Evolutionary conservation across 441 rosid genomes (phyloP), one percentile per base, ranked within the genome.

Genomic region (Cnidoscolus chayamansa): DNA sequence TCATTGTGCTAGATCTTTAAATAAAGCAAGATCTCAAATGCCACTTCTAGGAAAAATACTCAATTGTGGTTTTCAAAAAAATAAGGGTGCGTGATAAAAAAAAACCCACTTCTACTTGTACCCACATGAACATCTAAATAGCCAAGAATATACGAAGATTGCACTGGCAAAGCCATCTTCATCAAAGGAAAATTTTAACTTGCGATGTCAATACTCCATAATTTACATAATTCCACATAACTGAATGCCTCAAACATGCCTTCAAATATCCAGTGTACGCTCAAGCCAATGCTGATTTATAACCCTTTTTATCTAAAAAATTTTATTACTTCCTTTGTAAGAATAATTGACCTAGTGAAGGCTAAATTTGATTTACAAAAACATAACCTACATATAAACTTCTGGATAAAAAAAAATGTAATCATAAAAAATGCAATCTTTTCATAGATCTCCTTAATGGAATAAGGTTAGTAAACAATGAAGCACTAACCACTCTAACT

Each of bases 391-490:
- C 7, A 5, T 5, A 40, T 40, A 40, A 40, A 40, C 6, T 0
- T 40, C 5, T 30, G 40, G 16, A 59, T 12, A 59, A 10, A 59
- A 40, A 25, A 31, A 57, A 58, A 60, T 30, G 71, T 56, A 55
- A 25, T 31, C 60, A 79, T 71, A 73, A 72, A 81, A 79, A 74
- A 68, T 75, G 77, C 76, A 72, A 79, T 71, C 76, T 77, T 78
- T 84, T 74, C 76, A 82, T 63, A 81, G 48, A 78, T 70, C 74
- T 80, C 74, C 74, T 79, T 75, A 31, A 77, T 49, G 79, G 71
- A 78, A 76, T 79, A 70, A 77, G 81, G 82, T 82, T 82, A 80
- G 87, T 72, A 78, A 80, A 84, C 81, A 72, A 73, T 76, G 72
- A 84, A 75, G 81, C 86, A 79, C 78, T 77, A 72, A 77, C 79